Conservation (phyloP, 352 stramenopile species). For the Elongisporangium prolatum region DNA sequence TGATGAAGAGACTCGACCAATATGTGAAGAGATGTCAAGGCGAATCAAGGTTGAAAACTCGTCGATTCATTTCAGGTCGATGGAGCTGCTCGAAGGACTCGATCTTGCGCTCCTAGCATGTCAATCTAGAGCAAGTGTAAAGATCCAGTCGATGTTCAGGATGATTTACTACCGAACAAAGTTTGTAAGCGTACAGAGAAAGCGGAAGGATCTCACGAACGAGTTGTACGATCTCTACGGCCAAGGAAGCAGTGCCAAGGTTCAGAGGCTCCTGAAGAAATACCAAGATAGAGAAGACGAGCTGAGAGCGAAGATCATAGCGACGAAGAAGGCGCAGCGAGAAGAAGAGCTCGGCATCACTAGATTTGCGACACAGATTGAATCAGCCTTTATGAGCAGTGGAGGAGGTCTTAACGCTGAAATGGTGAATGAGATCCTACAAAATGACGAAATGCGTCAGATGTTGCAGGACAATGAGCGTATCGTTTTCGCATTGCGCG, state of each 20-base stretch:
- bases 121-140: conserved; percentile 23
- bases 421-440: conserved; percentile 46
- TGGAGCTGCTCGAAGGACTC: conserved; percentile 30
- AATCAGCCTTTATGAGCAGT: conserved; percentile 26
- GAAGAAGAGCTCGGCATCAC: conserved; percentile 18
- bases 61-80: conserved; percentile 14
- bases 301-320: conserved; percentile 26
- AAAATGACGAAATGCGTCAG: conserved; percentile 33
- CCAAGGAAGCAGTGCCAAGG: conserved; percentile 17
- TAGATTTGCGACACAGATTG: conserved; percentile 37
- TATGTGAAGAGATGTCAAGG: neutral
- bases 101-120: conserved; percentile 29
- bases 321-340: conserved; percentile 19
- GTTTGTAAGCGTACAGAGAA: conserved; percentile 26
- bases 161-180: conserved; percentile 23
- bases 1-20: neutral
- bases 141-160: conserved; percentile 33
- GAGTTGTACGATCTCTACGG: conserved; percentile 42
- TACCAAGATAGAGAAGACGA: conserved; percentile 37
- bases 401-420: conserved; percentile 25
- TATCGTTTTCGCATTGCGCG: conserved; percentile 46
- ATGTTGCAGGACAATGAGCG: conserved; percentile 34
- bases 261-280: conserved; percentile 33
- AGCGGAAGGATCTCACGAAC: conserved; percentile 22
- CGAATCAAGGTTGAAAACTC: neutral